Conservation (phyloP, 2,329 filamentous ascomycete genomes). For the Rachicladosporium sp. region DNA sequence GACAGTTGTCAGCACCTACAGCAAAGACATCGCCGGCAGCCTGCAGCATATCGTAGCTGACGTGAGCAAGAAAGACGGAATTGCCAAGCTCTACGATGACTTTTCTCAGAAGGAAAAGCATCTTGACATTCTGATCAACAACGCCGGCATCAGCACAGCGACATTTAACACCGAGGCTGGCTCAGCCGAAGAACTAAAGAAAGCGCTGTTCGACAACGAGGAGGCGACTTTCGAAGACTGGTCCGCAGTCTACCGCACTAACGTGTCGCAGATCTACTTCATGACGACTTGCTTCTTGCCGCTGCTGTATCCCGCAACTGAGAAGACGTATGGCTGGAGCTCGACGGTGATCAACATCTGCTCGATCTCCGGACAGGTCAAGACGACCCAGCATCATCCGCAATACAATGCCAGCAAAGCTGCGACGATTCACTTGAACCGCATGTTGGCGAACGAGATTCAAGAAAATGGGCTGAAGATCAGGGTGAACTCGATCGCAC, state of each 20-base stretch:
- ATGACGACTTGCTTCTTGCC: conserved; percentile 36
- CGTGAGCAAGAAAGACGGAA: conserved; percentile 32
- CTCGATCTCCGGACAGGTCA: conserved; percentile 34
- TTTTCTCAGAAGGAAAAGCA: conserved; percentile 33
- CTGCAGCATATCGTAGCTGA: conserved; percentile 36
- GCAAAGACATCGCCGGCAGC: conserved; percentile 31
- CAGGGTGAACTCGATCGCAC: conserved; percentile 45
- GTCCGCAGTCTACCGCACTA: conserved; percentile 33
- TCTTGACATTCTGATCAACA: conserved; percentile 36
- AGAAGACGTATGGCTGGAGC: conserved; percentile 30
- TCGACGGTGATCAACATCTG: conserved; percentile 35
- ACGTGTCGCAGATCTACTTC: conserved; percentile 37
- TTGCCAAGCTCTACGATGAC: conserved; percentile 29
- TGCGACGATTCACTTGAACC: conserved; percentile 42
- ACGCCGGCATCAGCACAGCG: conserved; percentile 32
- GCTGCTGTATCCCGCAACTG: conserved; percentile 31
- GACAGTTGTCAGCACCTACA: conserved; percentile 31
- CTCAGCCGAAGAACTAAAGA: conserved; percentile 31
- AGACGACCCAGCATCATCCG: conserved; percentile 35
- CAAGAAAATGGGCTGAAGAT: conserved; percentile 41
- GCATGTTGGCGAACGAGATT: conserved; percentile 43
- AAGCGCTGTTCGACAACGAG: conserved; percentile 33
- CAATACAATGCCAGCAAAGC: conserved; percentile 39
- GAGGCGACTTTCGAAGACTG: conserved; percentile 31
- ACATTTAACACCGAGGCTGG: conserved; percentile 28